Conservation (phyloP, 2,329 filamentous ascomycete species). For the Fusarium sp. region DNA sequence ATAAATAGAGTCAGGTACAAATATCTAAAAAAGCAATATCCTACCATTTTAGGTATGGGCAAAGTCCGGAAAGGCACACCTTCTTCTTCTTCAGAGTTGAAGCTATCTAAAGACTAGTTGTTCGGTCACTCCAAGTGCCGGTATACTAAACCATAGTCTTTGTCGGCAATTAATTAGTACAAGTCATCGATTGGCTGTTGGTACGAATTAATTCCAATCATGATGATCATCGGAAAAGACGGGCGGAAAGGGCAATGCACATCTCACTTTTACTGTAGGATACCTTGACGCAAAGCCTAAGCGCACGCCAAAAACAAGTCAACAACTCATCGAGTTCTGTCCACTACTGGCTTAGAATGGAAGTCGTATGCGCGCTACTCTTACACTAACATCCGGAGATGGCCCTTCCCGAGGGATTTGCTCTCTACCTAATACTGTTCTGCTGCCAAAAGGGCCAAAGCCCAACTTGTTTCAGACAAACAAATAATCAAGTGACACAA, state of each 20-base stretch:
- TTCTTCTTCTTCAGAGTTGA: not conserved
- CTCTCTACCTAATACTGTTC: conserved; percentile 12
- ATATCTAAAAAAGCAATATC: not conserved
- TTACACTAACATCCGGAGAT: conserved; percentile 48
- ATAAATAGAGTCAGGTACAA: conserved; percentile 6
- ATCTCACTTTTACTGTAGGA: not conserved
- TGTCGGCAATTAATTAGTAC: not conserved
- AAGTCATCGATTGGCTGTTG: not conserved
- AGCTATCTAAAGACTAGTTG: not conserved
- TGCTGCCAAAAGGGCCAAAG: not conserved
- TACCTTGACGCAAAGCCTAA: not conserved
- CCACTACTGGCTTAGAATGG: conserved; percentile 9
- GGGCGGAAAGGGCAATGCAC: not conserved
- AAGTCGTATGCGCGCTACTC: conserved; percentile 25
- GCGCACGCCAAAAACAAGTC: not conserved
- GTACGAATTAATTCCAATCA: conserved; percentile 6
- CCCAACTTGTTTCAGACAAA: conserved; percentile 47
- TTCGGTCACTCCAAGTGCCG: not conserved
- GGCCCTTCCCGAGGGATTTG: conserved; percentile 48
- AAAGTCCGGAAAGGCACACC: not conserved
- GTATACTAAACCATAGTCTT: not conserved
- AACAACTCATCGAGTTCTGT: not conserved
- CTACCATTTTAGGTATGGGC: not conserved
- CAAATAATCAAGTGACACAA: conserved; percentile 19
- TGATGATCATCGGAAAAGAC: conserved; percentile 2